Base-by-base conservation (phyloP, 495 filamentous ascomycete species). In the Oleoguttula mirabilis region DNA sequence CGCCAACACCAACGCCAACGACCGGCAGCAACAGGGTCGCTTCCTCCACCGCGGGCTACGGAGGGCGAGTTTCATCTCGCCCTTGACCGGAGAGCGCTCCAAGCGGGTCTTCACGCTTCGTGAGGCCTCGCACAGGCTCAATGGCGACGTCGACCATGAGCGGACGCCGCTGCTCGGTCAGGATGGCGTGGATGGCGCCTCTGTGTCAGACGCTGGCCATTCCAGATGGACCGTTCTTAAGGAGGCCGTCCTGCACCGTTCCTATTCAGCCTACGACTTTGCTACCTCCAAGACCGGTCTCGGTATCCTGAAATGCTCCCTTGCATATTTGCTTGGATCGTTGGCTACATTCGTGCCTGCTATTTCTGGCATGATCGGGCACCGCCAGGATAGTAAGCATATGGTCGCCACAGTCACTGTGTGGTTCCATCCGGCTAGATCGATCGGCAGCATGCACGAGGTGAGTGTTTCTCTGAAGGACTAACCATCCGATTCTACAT, bases 391-490 rank as follows among this genome's bases (percentile, higher is more conserved):
- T 67, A 86, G 88, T 17, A 98, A 98, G 59, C 90, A 96, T 62
- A 79, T 96, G 66, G 88, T 94, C 28, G 84, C 86, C 35, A 92
- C 87, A 2, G 74, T 94, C 36, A 85, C 82, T 15, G 88, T 94
- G 8, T 98, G 95, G 54, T 98, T 96, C 61, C 88, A 98, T 60
- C 88, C 90, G n/a, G 85, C 88, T 10, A 70, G 90, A 45, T 79
- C 84, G 15, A 76, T 80, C 32, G 90, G 90, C 3, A 87, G 84
- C 59, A 94, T 94, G 87, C 75, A 78, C 43, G 82, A 94, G 57
- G 27, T 30, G 8, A 30, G 27, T 30, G 8, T 30, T 30, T n/a
- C n/a, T n/a, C n/a, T n/a, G n/a, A n/a, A n/a, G n/a, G n/a, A n/a
- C n/a, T n/a, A n/a, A n/a, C n/a, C n/a, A n/a, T n/a, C n/a, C n/a